These are phyloP conservation scores for Vararia minispora DNA, from an alignment of 768 basidiomycete genomes.

Conservation along the genomic window DNA sequence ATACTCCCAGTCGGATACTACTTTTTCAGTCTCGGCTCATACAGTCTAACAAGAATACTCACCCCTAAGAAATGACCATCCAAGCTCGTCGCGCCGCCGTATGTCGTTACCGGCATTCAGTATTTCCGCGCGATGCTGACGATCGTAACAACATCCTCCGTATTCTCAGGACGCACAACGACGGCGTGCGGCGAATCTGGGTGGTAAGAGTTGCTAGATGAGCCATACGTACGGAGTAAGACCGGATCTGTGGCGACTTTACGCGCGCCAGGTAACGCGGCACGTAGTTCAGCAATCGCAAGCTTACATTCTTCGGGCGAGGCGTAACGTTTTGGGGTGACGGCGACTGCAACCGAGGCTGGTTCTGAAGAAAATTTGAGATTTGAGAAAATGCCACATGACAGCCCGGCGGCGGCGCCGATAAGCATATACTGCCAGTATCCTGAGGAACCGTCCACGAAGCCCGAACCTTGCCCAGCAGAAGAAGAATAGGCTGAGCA, in stretches of 20 bases:
- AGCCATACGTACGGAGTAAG: slow-evolving; percentile 44
- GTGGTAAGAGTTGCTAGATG: slow-evolving; percentile 61
- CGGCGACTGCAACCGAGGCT: too few species aligned
- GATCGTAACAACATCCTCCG: slow-evolving; percentile 73
- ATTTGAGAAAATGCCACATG: too few species aligned
- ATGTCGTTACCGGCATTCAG: slow-evolving; percentile 68
- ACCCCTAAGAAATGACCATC: slow-evolving; percentile 83
- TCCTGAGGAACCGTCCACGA: too few species aligned
- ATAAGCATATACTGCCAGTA: too few species aligned
- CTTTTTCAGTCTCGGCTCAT: neutral
- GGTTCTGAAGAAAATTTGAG: too few species aligned
- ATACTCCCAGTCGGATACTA: slow-evolving; percentile 42
- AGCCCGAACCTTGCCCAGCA: too few species aligned
- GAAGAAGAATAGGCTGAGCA: too few species aligned
- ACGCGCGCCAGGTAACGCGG: slow-evolving; percentile 32
- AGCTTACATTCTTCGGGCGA: slow-evolving; percentile 32
- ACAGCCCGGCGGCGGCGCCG: too few species aligned
- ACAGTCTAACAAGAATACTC: slow-evolving; percentile 12
- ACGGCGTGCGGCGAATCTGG: slow-evolving; percentile 31
- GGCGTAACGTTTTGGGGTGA: too few species aligned
- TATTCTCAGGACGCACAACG: slow-evolving; percentile 50
- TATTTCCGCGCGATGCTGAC: slow-evolving; percentile 69
- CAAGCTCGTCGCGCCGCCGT: slow-evolving; percentile 76
- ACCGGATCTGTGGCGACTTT: slow-evolving; percentile 41
- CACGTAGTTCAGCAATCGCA: slow-evolving; percentile 43